These are phyloP conservation scores for Mucor ambiguus DNA, from an alignment of 371 early-diverging fungal genomes.

Conservation along the genomic window DNA sequence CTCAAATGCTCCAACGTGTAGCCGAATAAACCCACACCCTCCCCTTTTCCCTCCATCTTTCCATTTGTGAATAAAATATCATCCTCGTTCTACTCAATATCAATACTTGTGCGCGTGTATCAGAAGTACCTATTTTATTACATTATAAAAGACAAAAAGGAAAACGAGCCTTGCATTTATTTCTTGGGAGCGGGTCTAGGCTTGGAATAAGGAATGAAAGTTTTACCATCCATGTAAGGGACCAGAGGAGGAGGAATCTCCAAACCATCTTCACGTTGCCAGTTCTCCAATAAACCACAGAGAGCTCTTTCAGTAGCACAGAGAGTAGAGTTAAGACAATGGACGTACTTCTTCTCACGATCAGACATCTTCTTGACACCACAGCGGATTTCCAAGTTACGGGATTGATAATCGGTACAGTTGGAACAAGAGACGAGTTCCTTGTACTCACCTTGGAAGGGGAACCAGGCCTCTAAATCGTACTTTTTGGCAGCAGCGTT, in stretches of 20 bases:
- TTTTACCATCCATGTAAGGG: conserved; percentile 93
- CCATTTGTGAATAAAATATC: conserved; percentile 3
- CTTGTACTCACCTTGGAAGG: conserved; percentile 97
- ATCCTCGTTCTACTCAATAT: not conserved
- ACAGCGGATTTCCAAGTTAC: conserved; percentile 96
- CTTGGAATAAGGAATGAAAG: conserved; percentile 87
- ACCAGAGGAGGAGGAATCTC: conserved; percentile 86
- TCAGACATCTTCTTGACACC: conserved; percentile 98
- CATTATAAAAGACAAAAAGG: not conserved
- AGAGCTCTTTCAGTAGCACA: conserved; percentile 98
- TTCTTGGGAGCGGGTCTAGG: conserved; percentile 41
- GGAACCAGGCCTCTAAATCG: conserved; percentile 99
- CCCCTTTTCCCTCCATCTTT: no score
- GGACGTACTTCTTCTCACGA: conserved; percentile 96
- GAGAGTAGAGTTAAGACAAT: conserved; percentile 99
- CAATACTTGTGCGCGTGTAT: not conserved
- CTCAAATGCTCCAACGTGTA: conserved; percentile 25
- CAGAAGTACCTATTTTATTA: conserved; percentile 1
- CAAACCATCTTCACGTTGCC: conserved; percentile 94
- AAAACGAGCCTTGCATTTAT: conserved; percentile 9
- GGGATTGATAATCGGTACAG: conserved; percentile 99
- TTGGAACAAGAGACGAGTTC: conserved; percentile 99
- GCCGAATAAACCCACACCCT: conserved; percentile 6
- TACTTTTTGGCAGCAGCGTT: conserved; percentile 99
- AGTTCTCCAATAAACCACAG: conserved; percentile 98